phyloP scores from a whole-genome alignment of 257 asterid species.

The Coffea canephora region DNA sequence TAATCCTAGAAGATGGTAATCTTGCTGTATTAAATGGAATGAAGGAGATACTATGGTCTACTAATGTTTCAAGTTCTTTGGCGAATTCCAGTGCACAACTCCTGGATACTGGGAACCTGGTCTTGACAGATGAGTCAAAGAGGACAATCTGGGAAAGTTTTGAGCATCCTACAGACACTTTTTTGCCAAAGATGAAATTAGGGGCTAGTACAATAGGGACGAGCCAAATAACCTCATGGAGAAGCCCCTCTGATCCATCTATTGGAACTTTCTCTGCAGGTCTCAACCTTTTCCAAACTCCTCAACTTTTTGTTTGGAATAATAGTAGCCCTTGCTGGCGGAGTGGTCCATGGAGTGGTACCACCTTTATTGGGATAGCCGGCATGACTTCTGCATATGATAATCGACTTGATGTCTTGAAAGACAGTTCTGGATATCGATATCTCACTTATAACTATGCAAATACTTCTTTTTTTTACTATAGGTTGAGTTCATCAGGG shows the following conservation, averaged over 20 bases:
- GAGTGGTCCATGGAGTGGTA: constrained; percentile 38
- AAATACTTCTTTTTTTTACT: constrained; percentile 14
- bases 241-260: constrained; percentile 38
- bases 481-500: constrained; percentile 25
- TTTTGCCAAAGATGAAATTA: constrained; percentile 43
- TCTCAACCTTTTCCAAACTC: no score
- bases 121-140: constrained; percentile 26
- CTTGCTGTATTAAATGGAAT: constrained; percentile 34
- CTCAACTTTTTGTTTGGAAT: no score
- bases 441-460: not conserved
- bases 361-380: constrained; percentile 19
- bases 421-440: no score
- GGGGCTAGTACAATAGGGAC: constrained; percentile 21
- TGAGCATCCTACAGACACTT: constrained; percentile 34
- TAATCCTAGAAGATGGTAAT: constrained; percentile 42
- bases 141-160: constrained; percentile 51
- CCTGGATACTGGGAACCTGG: constrained; percentile 10
- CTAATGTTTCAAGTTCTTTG: constrained; percentile 24
- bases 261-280: no score
- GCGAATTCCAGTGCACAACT: constrained; percentile 36
- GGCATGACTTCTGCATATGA: constrained; percentile 10
- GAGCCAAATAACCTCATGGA: constrained; percentile 42
- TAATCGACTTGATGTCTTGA: no score
- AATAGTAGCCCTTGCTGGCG: no score
- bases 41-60: constrained; percentile 38